phyloP scores from a whole-genome alignment of 192 early-diverging fungal genomes.

The Glomus cerebriforme region DNA sequence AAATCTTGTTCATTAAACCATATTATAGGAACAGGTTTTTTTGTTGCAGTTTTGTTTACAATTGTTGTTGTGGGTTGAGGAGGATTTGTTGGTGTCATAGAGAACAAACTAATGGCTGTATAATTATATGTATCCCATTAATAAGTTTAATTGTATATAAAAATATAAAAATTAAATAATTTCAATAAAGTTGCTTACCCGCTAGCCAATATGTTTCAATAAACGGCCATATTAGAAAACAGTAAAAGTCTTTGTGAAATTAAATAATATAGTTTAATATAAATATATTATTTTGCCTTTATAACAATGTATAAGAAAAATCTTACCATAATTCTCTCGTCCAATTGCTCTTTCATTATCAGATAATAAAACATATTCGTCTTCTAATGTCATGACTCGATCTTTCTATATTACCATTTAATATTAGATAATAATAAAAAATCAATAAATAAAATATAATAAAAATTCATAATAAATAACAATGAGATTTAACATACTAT shows the following conservation, averaged over 20 bases:
- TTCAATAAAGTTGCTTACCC: conserved; percentile 52
- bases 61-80: background rate
- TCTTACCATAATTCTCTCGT: conserved; percentile 63
- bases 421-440: background rate
- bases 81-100: conserved; percentile 40
- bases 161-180: conserved; percentile 21
- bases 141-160: conserved; percentile 11
- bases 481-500: conserved; percentile 30
- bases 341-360: conserved; percentile 55
- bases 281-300: background rate
- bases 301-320: background rate
- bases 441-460: no score
- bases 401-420: conserved; percentile 36
- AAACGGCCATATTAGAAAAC: conserved; percentile 88
- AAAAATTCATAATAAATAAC: background rate
- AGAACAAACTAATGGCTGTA: conserved; percentile 41
- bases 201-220: conserved; percentile 87
- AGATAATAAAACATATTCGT: conserved; percentile 52
- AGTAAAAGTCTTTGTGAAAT: conserved; percentile 65
- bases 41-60: background rate
- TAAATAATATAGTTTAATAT: background rate
- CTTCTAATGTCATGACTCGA: conserved; percentile 50
- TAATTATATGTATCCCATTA: conserved; percentile 12
- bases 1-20: conserved; percentile 79
- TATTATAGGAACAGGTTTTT: conserved; percentile 29